Base-by-base conservation (phyloP, 306 rosid genomes). In the Vicia sativa region DNA sequence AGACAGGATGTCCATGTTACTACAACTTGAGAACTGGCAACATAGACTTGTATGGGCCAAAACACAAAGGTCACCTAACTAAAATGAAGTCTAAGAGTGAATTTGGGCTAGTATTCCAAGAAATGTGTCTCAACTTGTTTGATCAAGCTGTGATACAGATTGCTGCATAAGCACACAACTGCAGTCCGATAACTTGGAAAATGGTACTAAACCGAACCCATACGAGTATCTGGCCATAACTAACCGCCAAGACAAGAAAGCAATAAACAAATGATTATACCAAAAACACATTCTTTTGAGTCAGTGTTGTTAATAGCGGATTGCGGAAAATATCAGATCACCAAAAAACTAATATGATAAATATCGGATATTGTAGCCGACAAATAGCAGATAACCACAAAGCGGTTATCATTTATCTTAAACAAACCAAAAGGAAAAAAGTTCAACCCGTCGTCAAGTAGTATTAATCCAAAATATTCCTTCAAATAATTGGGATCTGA, bases 1-100 rank as follows among this genome's bases (percentile, higher is more conserved):
- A 52, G 35, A 53, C 69, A 70, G 46, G 9, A 49, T 15, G 55
- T 38, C 58, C 35, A 18, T 31, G 57, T 29, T 54, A 28, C 37
- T 46, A 63, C 9, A 26, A 46, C 44, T 62, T 26, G 73, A 67
- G 48, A 68, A 56, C 67, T 41, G 38, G 37, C 61, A 65, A 59
- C 54, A 45, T 39, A 54, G 15, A 21, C 7, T 55, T 57, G 31
- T 38, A 68, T 46, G 65, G 60, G 45, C 21, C 23, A 25, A 19
- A 14, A 34, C 7, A 28, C 11, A 59, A 19, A 12, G 28, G 4
- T 0, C n/a, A 4, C 35, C 67, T 6, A 55, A 31, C n/a, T 25
- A 52, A 65, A 79, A 50, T 1, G 8, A 50, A 12, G 61, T 38
- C 43, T 13, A 64, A 58, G 6, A 11, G 62, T 6, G 42, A 49